Base-by-base conservation (phyloP, 371 early-diverging fungal species). In the Mortierella polycephala region DNA sequence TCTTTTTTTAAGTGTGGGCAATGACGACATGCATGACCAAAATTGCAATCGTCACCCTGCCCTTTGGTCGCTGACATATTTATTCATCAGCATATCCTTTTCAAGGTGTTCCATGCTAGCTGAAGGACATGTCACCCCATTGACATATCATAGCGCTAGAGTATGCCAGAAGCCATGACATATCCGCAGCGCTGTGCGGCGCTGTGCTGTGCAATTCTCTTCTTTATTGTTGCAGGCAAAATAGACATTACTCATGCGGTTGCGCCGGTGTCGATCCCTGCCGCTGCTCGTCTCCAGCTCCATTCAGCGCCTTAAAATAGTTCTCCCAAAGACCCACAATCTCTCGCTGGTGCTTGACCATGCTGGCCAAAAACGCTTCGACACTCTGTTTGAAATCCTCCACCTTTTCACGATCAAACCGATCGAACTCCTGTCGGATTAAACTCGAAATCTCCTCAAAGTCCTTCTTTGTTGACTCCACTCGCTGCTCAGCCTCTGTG, bases 401-500 rank as follows among this genome's bases (percentile, higher is more conserved):
- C 16, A 96, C 92, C 64, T 93, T 93, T 44, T 93, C 91, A n/a
- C 85, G 85, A 75, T 97, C 96, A 74, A 95, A 95, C 21, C 94
- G 87, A 65, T 91, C 94, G 46, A 97, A 75, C 79, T 97, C 97
- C 39, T 80, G 83, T 57, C 88, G 87, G 57, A 97, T 86, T 45
- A 91, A 63, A 56, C 84, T 85, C 7, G 94, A 88, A 12, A 94
- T 90, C 57, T 91, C 90, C 16, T 92, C 88, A 81, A 93, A 95
- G 16, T 90, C 93, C 40, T 45, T 62, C 59, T 68, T 62, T 13
- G 62, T 52, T 7, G 57, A 42, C 39, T 84, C 72, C 16, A 68
- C 56, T 6, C 60, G 54, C 37, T 57, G 69, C 39, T 74, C 65
- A 21, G 89, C 91, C 81, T 92, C 92, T 9, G 85, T 76, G 14